A percentile compares a stretch with the other conserved stretches of the same genome.
These are phyloP conservation scores for Mentha longifolia DNA, from an alignment of 257 asterid species.

Conservation along the genomic window DNA sequence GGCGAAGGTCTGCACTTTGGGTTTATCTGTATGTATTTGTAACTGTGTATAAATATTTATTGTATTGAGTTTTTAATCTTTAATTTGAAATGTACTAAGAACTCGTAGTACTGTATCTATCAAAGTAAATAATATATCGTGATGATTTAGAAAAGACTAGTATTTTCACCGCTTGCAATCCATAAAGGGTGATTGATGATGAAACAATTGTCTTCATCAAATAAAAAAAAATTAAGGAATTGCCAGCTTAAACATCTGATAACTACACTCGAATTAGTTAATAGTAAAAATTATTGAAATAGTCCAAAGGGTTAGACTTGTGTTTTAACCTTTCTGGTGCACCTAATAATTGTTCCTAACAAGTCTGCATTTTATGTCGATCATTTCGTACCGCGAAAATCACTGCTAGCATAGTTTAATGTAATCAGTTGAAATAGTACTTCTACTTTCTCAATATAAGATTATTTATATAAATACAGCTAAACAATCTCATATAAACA, in stretches of 20 bases:
- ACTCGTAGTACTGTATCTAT: too few relatives aligned
- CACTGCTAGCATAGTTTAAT: not conserved
- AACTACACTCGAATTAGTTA: not conserved
- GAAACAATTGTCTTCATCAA: not conserved
- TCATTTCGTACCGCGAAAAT: not conserved
- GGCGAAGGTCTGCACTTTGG: too few relatives aligned
- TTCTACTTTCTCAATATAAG: not conserved
- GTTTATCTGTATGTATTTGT: too few relatives aligned
- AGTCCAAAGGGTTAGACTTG: not conserved
- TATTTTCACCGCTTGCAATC: not conserved
- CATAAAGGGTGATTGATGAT: not conserved
- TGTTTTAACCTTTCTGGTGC: slow-evolving; percentile 13
- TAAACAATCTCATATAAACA: too few relatives aligned
- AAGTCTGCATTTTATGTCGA: not conserved
- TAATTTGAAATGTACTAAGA: too few relatives aligned
- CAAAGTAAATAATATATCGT: too few relatives aligned
- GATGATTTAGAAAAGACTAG: too few relatives aligned
- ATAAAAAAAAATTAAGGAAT: not conserved
- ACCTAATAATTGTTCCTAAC: slow-evolving; percentile 23
- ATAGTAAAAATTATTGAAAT: not conserved
- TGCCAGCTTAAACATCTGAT: not conserved
- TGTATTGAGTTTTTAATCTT: too few relatives aligned
- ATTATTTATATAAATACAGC: too few relatives aligned
- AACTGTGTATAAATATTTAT: too few relatives aligned
- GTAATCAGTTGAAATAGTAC: not conserved